Conservation (phyloP, 75 land plant species). For the Larix kaempferi region DNA sequence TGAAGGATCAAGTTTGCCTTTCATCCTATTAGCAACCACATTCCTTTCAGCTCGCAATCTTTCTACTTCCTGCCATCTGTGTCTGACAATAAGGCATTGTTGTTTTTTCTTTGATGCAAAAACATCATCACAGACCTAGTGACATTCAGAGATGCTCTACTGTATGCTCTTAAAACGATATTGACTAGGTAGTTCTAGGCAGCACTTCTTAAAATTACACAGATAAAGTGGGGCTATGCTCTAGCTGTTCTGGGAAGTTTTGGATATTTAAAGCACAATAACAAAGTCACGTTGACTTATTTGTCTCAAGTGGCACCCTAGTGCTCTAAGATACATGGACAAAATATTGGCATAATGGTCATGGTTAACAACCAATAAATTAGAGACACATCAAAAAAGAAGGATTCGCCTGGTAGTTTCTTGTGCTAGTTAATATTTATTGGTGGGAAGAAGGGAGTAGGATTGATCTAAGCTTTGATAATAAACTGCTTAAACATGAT, state of each 20-base stretch:
- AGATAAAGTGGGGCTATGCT: not conserved
- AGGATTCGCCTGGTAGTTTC: not conserved
- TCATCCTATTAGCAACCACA: constrained; percentile 88
- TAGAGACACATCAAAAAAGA: not conserved
- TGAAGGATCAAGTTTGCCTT: constrained; percentile 79
- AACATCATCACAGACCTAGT: not conserved
- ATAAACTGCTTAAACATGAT: not conserved
- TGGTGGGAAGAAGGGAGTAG: not conserved
- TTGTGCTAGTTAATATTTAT: not conserved
- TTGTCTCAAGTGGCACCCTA: not conserved
- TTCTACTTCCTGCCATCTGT: constrained; percentile 89
- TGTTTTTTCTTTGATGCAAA: not conserved
- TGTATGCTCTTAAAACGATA: not conserved
- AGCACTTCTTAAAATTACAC: not conserved
- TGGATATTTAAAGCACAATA: not conserved
- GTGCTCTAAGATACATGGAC: not conserved
- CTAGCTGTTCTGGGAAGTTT: not conserved
- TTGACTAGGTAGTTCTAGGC: not conserved
- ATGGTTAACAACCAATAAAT: not conserved
- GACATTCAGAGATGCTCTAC: not conserved
- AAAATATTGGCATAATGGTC: not conserved
- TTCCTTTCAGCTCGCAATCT: constrained; percentile 81
- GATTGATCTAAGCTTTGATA: not conserved
- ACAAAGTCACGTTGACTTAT: not conserved
- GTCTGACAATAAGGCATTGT: constrained; percentile 34